A percentile compares a stretch with the other conserved stretches of the same genome.
Evolutionary conservation across 345 rosid genomes (phyloP).

Genomic region (Mallotus nudiflorus): DNA sequence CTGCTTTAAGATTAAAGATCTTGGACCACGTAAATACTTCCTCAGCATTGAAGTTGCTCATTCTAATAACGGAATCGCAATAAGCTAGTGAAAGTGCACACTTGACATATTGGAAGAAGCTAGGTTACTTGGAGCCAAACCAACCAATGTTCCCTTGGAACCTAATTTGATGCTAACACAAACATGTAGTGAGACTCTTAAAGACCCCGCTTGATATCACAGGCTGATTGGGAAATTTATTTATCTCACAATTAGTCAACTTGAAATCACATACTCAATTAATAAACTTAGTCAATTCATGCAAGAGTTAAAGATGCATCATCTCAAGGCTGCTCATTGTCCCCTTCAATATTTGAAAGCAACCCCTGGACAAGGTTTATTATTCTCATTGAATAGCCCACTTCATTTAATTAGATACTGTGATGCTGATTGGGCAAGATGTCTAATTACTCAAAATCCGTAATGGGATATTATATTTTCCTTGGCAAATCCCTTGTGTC

Average conservation of each 20-base stretch:
- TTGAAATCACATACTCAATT: neutral
- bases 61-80: neutral
- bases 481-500: neutral
- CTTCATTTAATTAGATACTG: too few species aligned
- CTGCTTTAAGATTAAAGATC: too few species aligned
- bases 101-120: neutral
- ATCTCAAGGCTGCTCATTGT: neutral
- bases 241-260: neutral
- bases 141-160: neutral
- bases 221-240: neutral
- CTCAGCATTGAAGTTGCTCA: too few species aligned
- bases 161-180: neutral
- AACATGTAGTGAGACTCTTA: neutral
- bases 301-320: too few species aligned
- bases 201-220: neutral
- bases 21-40: too few species aligned
- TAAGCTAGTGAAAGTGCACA: neutral
- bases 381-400: too few species aligned
- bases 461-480: too few species aligned
- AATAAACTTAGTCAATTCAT: constrained; percentile 1
- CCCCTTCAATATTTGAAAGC: neutral
- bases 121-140: constrained; percentile 1
- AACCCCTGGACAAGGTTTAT: neutral
- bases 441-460: too few species aligned
- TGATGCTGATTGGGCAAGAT: too few species aligned